Evolutionary conservation across 2,329 filamentous ascomycete genomes (phyloP), one percentile per base, ranked within the genome.

Genomic region (Echinosphaeria canescens): DNA sequence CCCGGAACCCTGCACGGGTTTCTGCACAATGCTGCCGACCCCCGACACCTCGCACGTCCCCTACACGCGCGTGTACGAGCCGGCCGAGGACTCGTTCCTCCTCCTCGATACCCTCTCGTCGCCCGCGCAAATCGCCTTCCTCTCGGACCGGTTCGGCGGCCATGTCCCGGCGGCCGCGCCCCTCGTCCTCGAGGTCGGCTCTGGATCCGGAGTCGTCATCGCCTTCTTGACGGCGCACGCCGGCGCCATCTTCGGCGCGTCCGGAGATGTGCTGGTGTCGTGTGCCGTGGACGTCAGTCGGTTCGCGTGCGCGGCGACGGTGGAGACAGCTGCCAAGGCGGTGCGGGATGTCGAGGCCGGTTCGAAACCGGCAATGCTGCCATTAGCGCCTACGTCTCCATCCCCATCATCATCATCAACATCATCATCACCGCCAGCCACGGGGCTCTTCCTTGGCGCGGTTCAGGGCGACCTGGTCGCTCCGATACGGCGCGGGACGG

Each of bases 51-150:
- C 78, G 13, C 88, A 98, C 52, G 79, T 95, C 31, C 67, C 75
- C 29, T 91, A 84, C 50, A 67, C 79, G 46, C 70, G 75, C 29
- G 73, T 95, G 38, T 98, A 98, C 51, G 84, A 93, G 44, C 88
- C 88, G 19, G 75, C 85, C 9, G 88, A 98, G 50, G 88, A 98
- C 53, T 93, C 84, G 5, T 98, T 81, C 44, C 66, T 98, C 24
- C 64, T 98, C 26, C 67, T 98, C 16, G 85, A 98, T 51, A 91
- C 84, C 0, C 62, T 98, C 24, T 85, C 84, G 0, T 75, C 72
- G 2, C 31, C 56, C 1, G 46, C 62, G 3, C 81, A 92, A 49
- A 65, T 57, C 4, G 37, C 52, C 14, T 92, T 81, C 47, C 65
- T 93, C 13, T 55, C 56, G 12, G 30, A 49, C 5, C 65, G 64